phyloP scores from a whole-genome alignment of 306 rosid species.

The Sechiopsis laciniata region DNA sequence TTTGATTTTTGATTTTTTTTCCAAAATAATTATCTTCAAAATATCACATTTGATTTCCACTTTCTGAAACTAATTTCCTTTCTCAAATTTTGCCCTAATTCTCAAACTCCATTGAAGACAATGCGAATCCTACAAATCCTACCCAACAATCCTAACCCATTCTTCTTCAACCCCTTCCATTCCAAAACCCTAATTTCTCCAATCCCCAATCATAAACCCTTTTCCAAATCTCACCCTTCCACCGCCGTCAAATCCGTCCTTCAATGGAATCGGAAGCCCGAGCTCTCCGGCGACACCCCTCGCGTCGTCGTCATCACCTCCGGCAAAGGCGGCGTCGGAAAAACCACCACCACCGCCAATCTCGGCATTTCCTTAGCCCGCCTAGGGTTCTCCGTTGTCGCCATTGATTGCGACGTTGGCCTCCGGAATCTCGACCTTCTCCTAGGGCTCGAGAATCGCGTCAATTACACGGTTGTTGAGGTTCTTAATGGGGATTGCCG shows the following conservation, averaged over 20 bases:
- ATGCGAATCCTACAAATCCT: conserved; percentile 48
- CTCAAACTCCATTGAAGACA: conserved; percentile 4
- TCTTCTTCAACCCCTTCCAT: conserved; percentile 17
- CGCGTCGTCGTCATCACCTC: conserved; percentile 90
- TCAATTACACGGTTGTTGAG: conserved; percentile 85
- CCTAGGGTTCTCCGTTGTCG: conserved; percentile 86
- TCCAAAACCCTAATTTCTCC: conserved; percentile 39
- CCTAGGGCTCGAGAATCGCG: conserved; percentile 90
- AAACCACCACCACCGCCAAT: conserved; percentile 91
- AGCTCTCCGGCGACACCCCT: conserved; percentile 83
- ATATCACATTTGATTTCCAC: not conserved
- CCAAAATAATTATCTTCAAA: not conserved
- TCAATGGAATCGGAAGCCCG: conserved; percentile 88
- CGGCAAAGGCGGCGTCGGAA: conserved; percentile 91
- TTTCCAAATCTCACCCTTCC: conserved; percentile 20
- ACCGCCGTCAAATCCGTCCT: conserved; percentile 39
- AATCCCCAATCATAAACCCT: conserved; percentile 23
- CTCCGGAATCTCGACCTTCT: conserved; percentile 97
- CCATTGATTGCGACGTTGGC: conserved; percentile 93
- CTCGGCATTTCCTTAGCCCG: conserved; percentile 94
- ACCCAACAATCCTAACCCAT: conserved; percentile 23
- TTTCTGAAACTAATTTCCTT: not conserved
- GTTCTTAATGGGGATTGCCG: conserved; percentile 95
- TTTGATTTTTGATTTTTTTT: no score
- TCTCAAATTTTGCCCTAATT: conserved; percentile 6